Conservation (phyloP, 2,329 filamentous ascomycete species). For the Xylariales sp. region DNA sequence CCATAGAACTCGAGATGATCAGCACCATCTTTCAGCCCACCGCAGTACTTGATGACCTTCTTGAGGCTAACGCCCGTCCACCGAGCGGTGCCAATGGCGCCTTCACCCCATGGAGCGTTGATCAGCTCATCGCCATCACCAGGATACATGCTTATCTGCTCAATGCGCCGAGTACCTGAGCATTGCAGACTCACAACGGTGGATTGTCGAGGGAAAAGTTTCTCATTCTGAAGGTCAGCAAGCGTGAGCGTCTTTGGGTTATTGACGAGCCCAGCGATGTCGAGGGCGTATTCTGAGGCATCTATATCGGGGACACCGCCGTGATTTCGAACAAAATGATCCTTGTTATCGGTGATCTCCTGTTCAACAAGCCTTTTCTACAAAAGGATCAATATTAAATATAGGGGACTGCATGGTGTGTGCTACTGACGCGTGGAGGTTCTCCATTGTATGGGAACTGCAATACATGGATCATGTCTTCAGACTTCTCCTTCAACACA, state of each 20-base stretch:
- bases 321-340: slow-evolving; percentile 66
- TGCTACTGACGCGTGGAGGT: slow-evolving; percentile 37
- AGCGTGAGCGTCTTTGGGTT: slow-evolving; percentile 53
- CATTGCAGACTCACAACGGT: slow-evolving; percentile 62
- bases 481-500: slow-evolving; percentile 52
- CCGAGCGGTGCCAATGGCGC: slow-evolving; percentile 60
- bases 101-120: slow-evolving; percentile 56
- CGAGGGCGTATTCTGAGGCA: slow-evolving; percentile 45
- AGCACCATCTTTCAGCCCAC: slow-evolving; percentile 48
- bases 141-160: slow-evolving; percentile 61
- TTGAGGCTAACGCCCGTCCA: slow-evolving; percentile 63
- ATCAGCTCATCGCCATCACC: slow-evolving; percentile 62
- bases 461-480: slow-evolving; percentile 57
- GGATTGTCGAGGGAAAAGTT: slow-evolving; percentile 53
- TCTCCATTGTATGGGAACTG: slow-evolving; percentile 64
- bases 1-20: slow-evolving; percentile 66
- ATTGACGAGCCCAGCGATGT: slow-evolving; percentile 57
- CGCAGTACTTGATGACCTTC: slow-evolving; percentile 66
- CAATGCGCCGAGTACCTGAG: slow-evolving; percentile 62
- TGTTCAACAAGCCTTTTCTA: slow-evolving; percentile 48
- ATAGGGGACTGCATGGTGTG: background rate
- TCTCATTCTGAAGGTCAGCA: slow-evolving; percentile 56
- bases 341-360: slow-evolving; percentile 52
- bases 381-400: background rate
- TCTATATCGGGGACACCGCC: slow-evolving; percentile 66